Conservation (phyloP, 176 grass and related monocot genomes). For the Miscanthus lutarioriparius region DNA sequence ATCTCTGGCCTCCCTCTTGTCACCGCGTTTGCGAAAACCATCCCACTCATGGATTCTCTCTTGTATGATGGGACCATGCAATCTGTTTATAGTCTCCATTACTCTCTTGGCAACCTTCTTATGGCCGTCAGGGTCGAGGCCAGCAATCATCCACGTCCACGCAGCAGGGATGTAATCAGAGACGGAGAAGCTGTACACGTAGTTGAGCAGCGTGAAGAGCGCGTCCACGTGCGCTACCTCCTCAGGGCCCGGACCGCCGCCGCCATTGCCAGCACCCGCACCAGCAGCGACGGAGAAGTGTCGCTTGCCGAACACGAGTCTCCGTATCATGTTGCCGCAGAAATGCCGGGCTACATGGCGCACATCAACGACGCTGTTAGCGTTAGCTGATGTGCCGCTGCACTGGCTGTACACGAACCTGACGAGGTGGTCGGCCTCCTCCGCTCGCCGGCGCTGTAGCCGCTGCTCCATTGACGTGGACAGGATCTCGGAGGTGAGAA, state of each 20-base stretch:
- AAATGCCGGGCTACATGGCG: constrained; percentile 22
- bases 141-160: not conserved
- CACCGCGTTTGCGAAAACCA: not conserved
- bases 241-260: not conserved
- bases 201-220: not conserved
- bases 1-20: not conserved
- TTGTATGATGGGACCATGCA: not conserved
- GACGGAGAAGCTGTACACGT: not conserved
- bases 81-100: not conserved
- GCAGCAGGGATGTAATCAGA: not conserved
- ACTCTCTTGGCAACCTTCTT: not conserved
- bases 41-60: not conserved
- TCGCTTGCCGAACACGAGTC: not conserved
- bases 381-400: not conserved
- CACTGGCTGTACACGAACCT: not conserved
- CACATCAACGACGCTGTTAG: not conserved
- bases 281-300: not conserved
- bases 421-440: not conserved
- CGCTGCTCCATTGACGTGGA: not conserved
- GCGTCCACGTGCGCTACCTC: not conserved
- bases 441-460: not conserved
- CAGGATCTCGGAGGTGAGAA: constrained; percentile 28
- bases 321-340: constrained; percentile 31
- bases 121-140: not conserved
- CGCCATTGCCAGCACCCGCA: not conserved